Evolutionary conservation across 257 asterid genomes (phyloP), one percentile per base, ranked within the genome.

Genomic region (Rauvolfia tetraphylla): DNA sequence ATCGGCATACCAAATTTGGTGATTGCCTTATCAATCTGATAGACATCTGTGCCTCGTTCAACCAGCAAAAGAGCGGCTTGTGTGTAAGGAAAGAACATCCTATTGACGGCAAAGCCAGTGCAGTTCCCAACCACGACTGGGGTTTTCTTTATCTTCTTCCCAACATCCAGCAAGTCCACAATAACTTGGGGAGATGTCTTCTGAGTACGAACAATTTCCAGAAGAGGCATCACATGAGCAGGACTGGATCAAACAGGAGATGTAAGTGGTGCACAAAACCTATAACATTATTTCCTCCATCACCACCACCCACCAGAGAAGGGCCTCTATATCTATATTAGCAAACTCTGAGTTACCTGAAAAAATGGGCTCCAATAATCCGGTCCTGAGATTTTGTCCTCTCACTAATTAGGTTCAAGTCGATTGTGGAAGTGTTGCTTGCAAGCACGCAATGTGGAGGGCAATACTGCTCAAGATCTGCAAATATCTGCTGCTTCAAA

Each of bases 141-240:
- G 0, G 99, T 95, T 87, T 95, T 95, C 89, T 59, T 95, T 62
- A 95, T 93, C 84, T 84, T 95, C 90, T 95, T 93, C 59, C 98
- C 97, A 44, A 91, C 93, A 74, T 95, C 92, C 34, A 95, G 83
- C 20, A 93, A 81, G 86, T 95, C 99, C 15, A 93, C 88, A 68
- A 93, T 91, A 49, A 78, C 92, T 83, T 95, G 98, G 9, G 97
- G 93, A 68, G 97, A 95, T 14, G 99, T 95, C 82, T 86, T 91
- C 53, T 83, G 86, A 13, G 99, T 91, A 33, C 97, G 96, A 57
- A 93, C 97, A 49, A 95, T 93, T 83, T 95, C 98, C 62, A 95
- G 71, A 71, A 95, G 99, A 51, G 99, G 99, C 99, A 91, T 95
- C 79, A 93, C 96, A 75, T 95, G 99, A 77, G 99, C 97, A 1